A percentile compares a stretch with the other conserved stretches of the same genome.
Conservation (phyloP, 1,284 basidiomycete species). For the Apiotrichum gracile region DNA sequence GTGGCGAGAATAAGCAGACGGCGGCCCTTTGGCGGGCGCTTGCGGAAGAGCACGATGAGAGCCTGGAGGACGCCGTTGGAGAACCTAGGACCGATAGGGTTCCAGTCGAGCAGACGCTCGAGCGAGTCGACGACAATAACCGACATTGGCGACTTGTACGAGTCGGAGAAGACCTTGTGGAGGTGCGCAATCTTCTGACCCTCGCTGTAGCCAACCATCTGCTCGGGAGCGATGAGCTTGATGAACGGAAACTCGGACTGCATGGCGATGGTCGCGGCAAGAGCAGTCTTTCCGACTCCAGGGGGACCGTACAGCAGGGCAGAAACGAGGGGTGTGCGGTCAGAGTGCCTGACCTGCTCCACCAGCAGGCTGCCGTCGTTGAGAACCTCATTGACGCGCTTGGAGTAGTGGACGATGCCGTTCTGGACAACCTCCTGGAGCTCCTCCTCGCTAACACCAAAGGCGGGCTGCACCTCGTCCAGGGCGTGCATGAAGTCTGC, state of each 20-base stretch:
- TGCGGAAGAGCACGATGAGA: constrained; percentile 79
- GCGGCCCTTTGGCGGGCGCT: constrained; percentile 91
- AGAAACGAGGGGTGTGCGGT: constrained; percentile 86
- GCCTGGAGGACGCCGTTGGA: constrained; percentile 92
- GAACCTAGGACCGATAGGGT: constrained; percentile 94
- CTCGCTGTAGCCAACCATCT: constrained; percentile 93
- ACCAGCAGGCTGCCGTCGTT: constrained; percentile 88
- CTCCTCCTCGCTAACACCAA: constrained; percentile 97
- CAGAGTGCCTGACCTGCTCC: constrained; percentile 87
- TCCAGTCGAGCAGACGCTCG: constrained; percentile 89
- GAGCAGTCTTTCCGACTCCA: constrained; percentile 89
- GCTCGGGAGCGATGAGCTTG: constrained; percentile 93
- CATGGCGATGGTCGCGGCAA: constrained; percentile 92
- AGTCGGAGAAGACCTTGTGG: constrained; percentile 90
- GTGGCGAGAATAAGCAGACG: constrained; percentile 90
- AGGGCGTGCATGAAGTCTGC: constrained; percentile 86
- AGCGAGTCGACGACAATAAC: constrained; percentile 95
- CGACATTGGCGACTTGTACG: constrained; percentile 94
- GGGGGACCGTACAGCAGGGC: constrained; percentile 84
- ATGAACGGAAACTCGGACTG: constrained; percentile 94
- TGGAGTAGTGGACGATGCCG: constrained; percentile 93
- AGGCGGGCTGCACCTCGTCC: constrained; percentile 93
- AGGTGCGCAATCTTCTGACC: constrained; percentile 85
- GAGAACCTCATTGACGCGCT: constrained; percentile 65
- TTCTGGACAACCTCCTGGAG: constrained; percentile 90